phyloP scores from a whole-genome alignment of 306 rosid genomes.

The Citrullus mucosospermus region DNA sequence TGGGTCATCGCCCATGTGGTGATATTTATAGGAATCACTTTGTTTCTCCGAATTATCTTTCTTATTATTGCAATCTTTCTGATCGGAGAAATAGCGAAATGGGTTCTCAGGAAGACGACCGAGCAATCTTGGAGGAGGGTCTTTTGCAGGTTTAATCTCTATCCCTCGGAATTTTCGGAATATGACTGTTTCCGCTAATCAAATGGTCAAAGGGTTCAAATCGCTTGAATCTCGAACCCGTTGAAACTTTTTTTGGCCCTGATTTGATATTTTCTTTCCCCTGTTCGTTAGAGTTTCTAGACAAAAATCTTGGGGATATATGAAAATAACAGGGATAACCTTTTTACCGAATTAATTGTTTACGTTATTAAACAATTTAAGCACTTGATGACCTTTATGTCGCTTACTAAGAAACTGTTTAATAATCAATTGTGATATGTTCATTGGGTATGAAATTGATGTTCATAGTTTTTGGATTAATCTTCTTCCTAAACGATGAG shows the following conservation, averaged over 20 bases:
- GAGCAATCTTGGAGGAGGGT: conserved; percentile 38
- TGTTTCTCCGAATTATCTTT: background rate
- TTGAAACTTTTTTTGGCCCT: too few relatives aligned
- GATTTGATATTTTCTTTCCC: background rate
- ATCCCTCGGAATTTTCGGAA: background rate
- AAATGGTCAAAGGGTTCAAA: background rate
- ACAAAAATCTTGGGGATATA: background rate
- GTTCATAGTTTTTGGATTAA: background rate
- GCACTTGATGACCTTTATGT: background rate
- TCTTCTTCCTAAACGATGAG: background rate
- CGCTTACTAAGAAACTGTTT: background rate
- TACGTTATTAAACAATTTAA: background rate
- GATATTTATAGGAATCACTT: background rate
- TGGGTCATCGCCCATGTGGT: background rate
- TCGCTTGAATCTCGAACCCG: background rate
- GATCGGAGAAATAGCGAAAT: conserved; percentile 12
- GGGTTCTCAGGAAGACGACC: conserved; percentile 33
- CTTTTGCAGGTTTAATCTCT: conserved; percentile 24
- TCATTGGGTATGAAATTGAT: background rate
- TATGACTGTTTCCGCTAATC: background rate
- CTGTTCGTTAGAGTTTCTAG: too few relatives aligned
- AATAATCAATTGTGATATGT: background rate
- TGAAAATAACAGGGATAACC: background rate
- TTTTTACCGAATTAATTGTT: background rate
- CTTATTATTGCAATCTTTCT: background rate